phyloP scores from a whole-genome alignment of 2,329 filamentous ascomycete species.

The Xylariaceae sp. region DNA sequence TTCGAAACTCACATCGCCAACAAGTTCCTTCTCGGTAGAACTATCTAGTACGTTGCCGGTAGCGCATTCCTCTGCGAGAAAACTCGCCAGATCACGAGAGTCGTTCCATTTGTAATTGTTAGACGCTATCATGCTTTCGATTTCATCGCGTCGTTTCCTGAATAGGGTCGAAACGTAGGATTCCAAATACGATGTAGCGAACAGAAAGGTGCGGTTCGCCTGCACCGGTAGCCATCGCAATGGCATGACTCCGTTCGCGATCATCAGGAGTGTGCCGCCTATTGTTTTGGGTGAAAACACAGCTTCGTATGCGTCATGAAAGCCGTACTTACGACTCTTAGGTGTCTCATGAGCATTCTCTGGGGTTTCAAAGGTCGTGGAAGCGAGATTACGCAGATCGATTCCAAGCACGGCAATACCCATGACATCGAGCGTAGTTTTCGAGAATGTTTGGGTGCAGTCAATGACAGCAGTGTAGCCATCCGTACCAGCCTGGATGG shows the following conservation, averaged over 20 bases:
- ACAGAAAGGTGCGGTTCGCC: background rate
- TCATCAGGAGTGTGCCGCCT: background rate
- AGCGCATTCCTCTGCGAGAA: conserved; percentile 27
- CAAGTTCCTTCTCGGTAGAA: conserved; percentile 7
- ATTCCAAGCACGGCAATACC: conserved; percentile 33
- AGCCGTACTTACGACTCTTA: conserved; percentile 17
- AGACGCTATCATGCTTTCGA: background rate
- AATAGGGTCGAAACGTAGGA: background rate
- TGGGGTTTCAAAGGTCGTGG: conserved; percentile 23
- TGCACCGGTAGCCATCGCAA: conserved; percentile 1
- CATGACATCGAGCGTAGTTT: conserved; percentile 34
- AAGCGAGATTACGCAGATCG: conserved; percentile 30
- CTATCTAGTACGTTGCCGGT: background rate
- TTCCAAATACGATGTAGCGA: conserved; percentile 9
- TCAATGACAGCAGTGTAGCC: conserved; percentile 20
- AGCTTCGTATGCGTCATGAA: conserved; percentile 26
- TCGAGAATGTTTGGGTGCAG: conserved; percentile 23
- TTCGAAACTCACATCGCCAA: conserved; percentile 5
- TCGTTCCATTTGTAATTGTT: conserved; percentile 3
- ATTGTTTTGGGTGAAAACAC: background rate
- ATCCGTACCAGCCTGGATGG: background rate
- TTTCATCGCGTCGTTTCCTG: conserved; percentile 1
- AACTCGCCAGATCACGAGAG: conserved; percentile 26
- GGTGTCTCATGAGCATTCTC: conserved; percentile 25
- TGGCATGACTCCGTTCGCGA: background rate